Evolutionary conservation across 164 flowering plant genomes (phyloP).

Genomic region (Liquidambar formosana): DNA sequence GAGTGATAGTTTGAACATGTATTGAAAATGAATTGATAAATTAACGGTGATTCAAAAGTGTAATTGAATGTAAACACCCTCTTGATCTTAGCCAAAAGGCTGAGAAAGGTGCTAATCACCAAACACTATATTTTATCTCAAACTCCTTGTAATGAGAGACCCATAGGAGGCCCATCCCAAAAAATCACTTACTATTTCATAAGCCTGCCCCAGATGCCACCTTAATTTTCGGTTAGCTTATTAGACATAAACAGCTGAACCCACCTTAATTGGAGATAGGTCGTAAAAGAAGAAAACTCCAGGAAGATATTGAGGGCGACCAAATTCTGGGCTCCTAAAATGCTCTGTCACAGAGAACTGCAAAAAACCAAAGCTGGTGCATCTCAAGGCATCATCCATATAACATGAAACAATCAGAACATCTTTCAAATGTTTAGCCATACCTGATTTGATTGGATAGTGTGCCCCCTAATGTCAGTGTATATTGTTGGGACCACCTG

Average conservation of each 20-base stretch:
- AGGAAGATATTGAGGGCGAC: slow-evolving; percentile 41
- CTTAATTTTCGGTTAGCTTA: too few relatives aligned
- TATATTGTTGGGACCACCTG: slow-evolving; percentile 94
- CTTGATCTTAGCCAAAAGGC: too few relatives aligned
- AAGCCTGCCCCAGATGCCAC: too few relatives aligned
- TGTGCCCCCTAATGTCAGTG: slow-evolving; percentile 65
- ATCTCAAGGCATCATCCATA: slow-evolving; percentile 1
- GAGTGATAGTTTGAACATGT: too few relatives aligned
- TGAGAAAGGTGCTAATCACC: too few relatives aligned
- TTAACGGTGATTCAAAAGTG: too few relatives aligned
- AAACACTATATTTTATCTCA: too few relatives aligned
- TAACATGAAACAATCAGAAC: background rate
- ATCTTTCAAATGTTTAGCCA: background rate
- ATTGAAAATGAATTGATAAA: too few relatives aligned
- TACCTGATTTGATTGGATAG: slow-evolving; percentile 73
- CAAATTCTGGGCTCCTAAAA: slow-evolving; percentile 42
- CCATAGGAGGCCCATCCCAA: too few relatives aligned
- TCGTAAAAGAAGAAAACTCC: slow-evolving; percentile 82
- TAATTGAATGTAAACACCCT: too few relatives aligned
- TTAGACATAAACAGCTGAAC: background rate
- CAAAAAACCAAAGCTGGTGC: slow-evolving; percentile 4
- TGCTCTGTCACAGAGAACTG: slow-evolving; percentile 88
- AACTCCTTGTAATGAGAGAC: too few relatives aligned
- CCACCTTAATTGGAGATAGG: slow-evolving; percentile 80
- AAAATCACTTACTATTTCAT: too few relatives aligned